A percentile compares a stretch with the other conserved stretches of the same genome.
These are phyloP conservation scores for Incumbomyces lentus DNA, from an alignment of 2,329 filamentous ascomycete species.

Conservation along the genomic window DNA sequence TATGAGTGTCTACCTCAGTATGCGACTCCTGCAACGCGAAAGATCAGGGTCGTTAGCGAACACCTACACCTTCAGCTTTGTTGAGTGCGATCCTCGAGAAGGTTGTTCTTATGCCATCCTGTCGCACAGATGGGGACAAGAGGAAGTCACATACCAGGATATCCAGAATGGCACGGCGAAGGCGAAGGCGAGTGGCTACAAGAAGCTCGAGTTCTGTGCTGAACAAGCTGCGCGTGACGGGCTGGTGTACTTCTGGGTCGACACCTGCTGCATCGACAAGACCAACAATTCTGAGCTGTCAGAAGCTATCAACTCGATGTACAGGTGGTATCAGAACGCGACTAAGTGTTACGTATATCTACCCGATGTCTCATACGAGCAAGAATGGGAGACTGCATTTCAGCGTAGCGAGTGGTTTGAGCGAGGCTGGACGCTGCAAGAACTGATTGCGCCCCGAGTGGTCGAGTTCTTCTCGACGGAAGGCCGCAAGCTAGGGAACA, in stretches of 20 bases:
- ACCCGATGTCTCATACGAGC: conserved; percentile 8
- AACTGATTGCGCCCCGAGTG: conserved; percentile 10
- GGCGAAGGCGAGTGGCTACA: conserved; percentile 3
- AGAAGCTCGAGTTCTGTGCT: conserved; percentile 9
- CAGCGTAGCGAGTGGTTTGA: background rate
- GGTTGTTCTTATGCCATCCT: background rate
- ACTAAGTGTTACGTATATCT: conserved; percentile 18
- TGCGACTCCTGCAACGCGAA: background rate
- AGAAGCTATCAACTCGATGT: conserved; percentile 21
- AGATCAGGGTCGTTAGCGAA: background rate
- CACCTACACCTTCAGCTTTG: background rate
- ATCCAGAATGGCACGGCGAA: background rate
- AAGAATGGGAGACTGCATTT: background rate
- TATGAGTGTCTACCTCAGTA: background rate
- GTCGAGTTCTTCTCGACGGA: conserved; percentile 13
- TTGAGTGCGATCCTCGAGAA: background rate
- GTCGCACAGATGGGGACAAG: conserved; percentile 2
- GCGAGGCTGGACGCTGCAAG: conserved; percentile 7
- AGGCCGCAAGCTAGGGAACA: conserved; percentile 8
- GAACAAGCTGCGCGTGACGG: conserved; percentile 8
- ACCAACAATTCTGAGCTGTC: conserved; percentile 17
- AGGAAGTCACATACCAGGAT: background rate
- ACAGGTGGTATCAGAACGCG: conserved; percentile 19
- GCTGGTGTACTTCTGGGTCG: conserved; percentile 22
- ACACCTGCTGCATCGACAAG: conserved; percentile 23